A percentile compares a stretch with the other conserved stretches of the same genome.
Conservation (phyloP, 805 yeast genomes). For the Teunomyces atbi region DNA sequence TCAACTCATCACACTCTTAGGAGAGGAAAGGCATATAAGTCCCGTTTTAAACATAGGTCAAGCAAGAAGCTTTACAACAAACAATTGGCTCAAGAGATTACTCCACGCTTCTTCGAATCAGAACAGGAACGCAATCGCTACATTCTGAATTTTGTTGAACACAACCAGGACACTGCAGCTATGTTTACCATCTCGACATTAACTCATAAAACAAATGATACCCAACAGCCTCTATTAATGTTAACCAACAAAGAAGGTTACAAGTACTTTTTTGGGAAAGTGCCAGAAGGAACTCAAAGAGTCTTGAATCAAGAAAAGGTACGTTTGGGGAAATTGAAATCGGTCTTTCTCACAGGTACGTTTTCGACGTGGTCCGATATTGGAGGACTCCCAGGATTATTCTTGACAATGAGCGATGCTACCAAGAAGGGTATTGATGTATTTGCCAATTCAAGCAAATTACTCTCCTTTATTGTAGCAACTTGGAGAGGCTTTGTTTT, state of each 20-base stretch:
- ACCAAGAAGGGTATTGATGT: constrained; percentile 59
- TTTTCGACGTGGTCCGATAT: constrained; percentile 66
- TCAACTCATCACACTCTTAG: background rate
- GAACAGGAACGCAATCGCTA: constrained; percentile 9
- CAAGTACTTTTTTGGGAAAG: constrained; percentile 69
- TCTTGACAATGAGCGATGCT: constrained; percentile 78
- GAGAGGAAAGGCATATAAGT: constrained; percentile 1
- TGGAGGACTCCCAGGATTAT: constrained; percentile 91
- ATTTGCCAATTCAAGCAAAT: constrained; percentile 38
- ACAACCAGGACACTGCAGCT: constrained; percentile 12
- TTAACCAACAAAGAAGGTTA: constrained; percentile 50
- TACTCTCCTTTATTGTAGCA: constrained; percentile 53
- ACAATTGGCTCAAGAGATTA: constrained; percentile 8
- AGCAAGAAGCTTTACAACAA: background rate
- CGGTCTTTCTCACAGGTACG: constrained; percentile 77
- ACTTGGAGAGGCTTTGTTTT: constrained; percentile 88
- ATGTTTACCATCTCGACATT: constrained; percentile 13
- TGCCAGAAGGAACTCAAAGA: constrained; percentile 87
- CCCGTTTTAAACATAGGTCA: background rate
- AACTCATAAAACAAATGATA: constrained; percentile 52
- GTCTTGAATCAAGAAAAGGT: constrained; percentile 59
- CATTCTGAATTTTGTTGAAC: constrained; percentile 10
- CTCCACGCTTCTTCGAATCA: constrained; percentile 10
- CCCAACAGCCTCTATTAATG: constrained; percentile 54
- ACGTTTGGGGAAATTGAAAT: constrained; percentile 55